These are phyloP conservation scores for Setomelanomma holmii DNA, from an alignment of 2,329 filamentous ascomycete genomes.

Conservation along the genomic window DNA sequence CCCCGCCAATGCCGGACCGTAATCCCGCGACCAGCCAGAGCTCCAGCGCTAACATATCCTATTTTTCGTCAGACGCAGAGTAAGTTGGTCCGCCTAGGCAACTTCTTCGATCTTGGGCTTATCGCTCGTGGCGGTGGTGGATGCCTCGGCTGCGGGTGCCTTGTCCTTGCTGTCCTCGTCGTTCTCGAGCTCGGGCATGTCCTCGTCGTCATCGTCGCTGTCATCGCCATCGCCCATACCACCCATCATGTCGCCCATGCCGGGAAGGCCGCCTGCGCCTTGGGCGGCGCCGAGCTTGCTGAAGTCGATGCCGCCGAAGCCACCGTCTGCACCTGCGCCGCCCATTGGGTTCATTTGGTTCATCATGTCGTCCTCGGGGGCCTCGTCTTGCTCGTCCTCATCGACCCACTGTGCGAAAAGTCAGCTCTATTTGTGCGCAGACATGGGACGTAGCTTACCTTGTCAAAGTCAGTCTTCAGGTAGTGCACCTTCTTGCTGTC, in stretches of 20 bases:
- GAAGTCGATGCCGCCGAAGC: constrained; percentile 91
- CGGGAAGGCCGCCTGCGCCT: constrained; percentile 55
- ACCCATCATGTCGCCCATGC: constrained; percentile 42
- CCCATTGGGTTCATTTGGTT: constrained; percentile 61
- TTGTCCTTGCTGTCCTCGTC: constrained; percentile 38
- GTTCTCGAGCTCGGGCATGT: constrained; percentile 77
- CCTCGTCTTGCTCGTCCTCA: constrained; percentile 97
- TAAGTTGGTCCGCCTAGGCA: constrained; percentile 25
- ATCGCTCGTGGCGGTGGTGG: constrained; percentile 31
- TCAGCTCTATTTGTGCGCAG: not conserved
- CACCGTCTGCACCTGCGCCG: constrained; percentile 59
- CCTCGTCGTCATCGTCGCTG: constrained; percentile 65
- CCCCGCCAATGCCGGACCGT: constrained; percentile 5
- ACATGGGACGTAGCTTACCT: constrained; percentile 62
- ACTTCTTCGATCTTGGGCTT: constrained; percentile 59
- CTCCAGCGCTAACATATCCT: constrained; percentile 12
- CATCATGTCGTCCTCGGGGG: constrained; percentile 73
- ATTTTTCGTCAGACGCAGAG: constrained; percentile 14
- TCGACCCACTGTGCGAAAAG: constrained; percentile 77
- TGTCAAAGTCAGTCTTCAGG: constrained; percentile 98
- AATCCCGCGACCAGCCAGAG: constrained; percentile 6
- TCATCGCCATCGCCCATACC: constrained; percentile 44
- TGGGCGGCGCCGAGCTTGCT: constrained; percentile 74
- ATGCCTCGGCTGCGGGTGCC: constrained; percentile 28
- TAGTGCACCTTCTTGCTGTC: constrained; percentile 89